A percentile compares a stretch with the other conserved stretches of the same genome.
phyloP scores from a whole-genome alignment of 2,329 filamentous ascomycete species.

The Phaeosphaeriaceae sp. region DNA sequence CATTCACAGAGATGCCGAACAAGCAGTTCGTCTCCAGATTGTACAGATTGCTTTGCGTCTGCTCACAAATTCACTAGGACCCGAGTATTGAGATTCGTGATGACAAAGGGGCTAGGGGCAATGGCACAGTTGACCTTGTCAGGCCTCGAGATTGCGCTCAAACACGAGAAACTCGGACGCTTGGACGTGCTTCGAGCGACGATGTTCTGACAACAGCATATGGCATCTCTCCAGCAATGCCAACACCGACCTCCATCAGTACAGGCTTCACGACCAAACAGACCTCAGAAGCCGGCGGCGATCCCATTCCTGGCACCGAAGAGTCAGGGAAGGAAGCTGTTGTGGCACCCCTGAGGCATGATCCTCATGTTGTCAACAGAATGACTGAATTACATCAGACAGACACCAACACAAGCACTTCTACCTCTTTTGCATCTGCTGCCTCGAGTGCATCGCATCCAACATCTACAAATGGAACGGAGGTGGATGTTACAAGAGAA shows the following conservation, averaged over 20 bases:
- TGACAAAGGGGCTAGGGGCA: no score
- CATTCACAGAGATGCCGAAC: background rate
- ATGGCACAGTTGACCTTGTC: background rate
- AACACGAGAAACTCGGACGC: background rate
- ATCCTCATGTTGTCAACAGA: background rate
- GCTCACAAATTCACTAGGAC: background rate
- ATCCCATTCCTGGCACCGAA: background rate
- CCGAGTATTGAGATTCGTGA: background rate
- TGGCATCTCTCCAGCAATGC: background rate
- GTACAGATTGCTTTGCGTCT: background rate
- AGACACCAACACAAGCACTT: background rate
- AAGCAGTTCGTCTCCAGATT: background rate
- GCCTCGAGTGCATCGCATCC: background rate
- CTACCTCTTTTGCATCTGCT: background rate
- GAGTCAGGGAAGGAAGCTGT: background rate
- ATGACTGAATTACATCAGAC: background rate
- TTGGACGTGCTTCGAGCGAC: background rate
- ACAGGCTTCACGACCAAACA: background rate
- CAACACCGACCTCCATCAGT: background rate
- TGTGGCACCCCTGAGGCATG: background rate
- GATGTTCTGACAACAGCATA: background rate
- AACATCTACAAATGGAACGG: background rate
- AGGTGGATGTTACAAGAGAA: background rate
- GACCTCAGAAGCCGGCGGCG: background rate
- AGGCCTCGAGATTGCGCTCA: background rate